Conservation (phyloP, 208 protist species). For the Crithidia acanthocephali region DNA sequence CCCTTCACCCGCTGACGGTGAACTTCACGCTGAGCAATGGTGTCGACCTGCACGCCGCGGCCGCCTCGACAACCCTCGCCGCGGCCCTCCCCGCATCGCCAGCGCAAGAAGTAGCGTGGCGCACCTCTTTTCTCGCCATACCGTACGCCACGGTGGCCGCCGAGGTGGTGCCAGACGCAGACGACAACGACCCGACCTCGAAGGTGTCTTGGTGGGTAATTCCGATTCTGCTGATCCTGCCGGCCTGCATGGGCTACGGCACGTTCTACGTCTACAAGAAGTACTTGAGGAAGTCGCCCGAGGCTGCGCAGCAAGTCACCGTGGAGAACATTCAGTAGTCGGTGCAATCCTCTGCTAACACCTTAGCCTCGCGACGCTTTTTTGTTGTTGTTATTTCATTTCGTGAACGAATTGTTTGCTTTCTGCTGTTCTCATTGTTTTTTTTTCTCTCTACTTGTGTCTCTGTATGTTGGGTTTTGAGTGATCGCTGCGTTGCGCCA, state of each 20-base stretch:
- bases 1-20: conserved; percentile 36
- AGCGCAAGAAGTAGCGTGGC: conserved; percentile 47
- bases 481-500: no score
- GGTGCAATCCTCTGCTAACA: no score
- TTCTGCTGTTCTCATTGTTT: not conserved
- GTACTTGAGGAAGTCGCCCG: conserved; percentile 30
- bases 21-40: conserved; percentile 70
- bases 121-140: conserved; percentile 44
- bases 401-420: no score
- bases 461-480: no score
- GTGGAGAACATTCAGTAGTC: conserved; percentile 12
- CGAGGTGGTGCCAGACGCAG: conserved; percentile 35
- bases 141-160: conserved; percentile 42
- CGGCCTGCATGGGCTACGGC: conserved; percentile 33
- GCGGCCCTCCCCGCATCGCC: conserved; percentile 23
- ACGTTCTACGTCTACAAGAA: conserved; percentile 61
- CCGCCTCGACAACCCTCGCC: conserved; percentile 16
- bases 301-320: conserved; percentile 2
- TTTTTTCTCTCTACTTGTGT: conserved; percentile 3
- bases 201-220: conserved; percentile 59
- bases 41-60: conserved; percentile 50
- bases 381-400: no score
- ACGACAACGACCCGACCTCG: conserved; percentile 40
- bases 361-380: no score
- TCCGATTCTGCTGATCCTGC: conserved; percentile 51